phyloP scores from a whole-genome alignment of 441 rosid species.

The Theobroma grandiflorum region DNA sequence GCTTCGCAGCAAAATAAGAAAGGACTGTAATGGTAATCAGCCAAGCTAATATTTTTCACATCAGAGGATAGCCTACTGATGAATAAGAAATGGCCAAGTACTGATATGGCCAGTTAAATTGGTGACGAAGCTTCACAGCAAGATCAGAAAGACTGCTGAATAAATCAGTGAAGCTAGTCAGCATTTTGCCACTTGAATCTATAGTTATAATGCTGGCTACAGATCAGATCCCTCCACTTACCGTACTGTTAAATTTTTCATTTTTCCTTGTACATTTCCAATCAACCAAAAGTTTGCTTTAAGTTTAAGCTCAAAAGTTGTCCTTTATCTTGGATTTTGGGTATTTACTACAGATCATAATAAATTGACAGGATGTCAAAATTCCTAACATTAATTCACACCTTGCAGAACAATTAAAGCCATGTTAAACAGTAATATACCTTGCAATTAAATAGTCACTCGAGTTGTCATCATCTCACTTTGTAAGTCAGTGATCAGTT shows the following conservation, averaged over 20 bases:
- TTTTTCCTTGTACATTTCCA: background rate
- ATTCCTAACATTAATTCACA: background rate
- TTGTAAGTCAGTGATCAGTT: background rate
- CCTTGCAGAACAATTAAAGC: background rate
- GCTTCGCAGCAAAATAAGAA: background rate
- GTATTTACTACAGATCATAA: background rate
- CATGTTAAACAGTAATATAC: background rate
- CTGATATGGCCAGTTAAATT: background rate
- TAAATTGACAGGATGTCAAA: background rate
- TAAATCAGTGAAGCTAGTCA: background rate
- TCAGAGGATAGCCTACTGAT: background rate
- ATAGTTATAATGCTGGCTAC: background rate
- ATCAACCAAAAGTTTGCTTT: background rate
- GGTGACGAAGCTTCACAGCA: background rate
- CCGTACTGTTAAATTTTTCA: background rate
- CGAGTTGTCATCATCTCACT: background rate
- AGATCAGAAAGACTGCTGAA: background rate
- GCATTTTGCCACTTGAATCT: background rate
- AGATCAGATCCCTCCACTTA: background rate
- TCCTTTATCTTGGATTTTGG: background rate
- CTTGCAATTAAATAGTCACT: background rate
- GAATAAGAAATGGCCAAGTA: background rate
- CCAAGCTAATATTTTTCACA: background rate
- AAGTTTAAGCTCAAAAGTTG: background rate
- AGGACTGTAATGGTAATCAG: background rate